phyloP scores from a whole-genome alignment of 345 rosid genomes.

The Capsella bursapastoris region DNA sequence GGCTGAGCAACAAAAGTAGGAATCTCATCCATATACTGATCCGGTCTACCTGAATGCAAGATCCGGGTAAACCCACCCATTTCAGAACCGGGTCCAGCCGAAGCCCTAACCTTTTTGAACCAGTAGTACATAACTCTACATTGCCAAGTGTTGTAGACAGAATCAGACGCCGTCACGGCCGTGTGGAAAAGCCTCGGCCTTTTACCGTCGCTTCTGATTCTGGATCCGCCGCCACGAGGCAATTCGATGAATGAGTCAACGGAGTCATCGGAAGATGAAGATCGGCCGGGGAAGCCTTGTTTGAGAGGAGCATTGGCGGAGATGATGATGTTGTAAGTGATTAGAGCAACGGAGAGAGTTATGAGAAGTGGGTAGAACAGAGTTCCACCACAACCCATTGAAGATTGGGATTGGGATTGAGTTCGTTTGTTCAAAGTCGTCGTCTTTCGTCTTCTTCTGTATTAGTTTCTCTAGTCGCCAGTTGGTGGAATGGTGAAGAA shows the following conservation, averaged over 20 bases:
- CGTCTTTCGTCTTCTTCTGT: conserved; percentile 31
- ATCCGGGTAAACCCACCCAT: conserved; percentile 99
- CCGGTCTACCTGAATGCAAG: conserved; percentile 90
- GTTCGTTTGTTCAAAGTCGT: conserved; percentile 40
- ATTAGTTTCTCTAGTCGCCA: background rate
- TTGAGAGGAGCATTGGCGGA: conserved; percentile 91
- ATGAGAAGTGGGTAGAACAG: conserved; percentile 69
- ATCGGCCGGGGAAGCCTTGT: conserved; percentile 81
- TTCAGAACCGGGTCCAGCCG: conserved; percentile 64
- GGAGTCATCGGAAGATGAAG: conserved; percentile 40
- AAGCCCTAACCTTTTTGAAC: conserved; percentile 79
- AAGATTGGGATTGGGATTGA: conserved; percentile 15
- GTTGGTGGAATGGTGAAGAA: conserved; percentile 17
- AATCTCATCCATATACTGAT: conserved; percentile 87
- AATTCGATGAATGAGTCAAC: conserved; percentile 79
- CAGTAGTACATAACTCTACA: conserved; percentile 97
- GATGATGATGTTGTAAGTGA: conserved; percentile 94
- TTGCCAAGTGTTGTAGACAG: conserved; percentile 98
- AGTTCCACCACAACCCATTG: conserved; percentile 78
- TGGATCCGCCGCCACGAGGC: conserved; percentile 63
- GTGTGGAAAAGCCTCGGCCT: conserved; percentile 76
- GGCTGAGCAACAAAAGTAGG: conserved; percentile 97
- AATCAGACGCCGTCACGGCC: conserved; percentile 96
- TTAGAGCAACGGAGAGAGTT: conserved; percentile 80
- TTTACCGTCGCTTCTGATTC: conserved; percentile 2